phyloP scores from a whole-genome alignment of 768 basidiomycete species.

The Crassisporium funariophilum region DNA sequence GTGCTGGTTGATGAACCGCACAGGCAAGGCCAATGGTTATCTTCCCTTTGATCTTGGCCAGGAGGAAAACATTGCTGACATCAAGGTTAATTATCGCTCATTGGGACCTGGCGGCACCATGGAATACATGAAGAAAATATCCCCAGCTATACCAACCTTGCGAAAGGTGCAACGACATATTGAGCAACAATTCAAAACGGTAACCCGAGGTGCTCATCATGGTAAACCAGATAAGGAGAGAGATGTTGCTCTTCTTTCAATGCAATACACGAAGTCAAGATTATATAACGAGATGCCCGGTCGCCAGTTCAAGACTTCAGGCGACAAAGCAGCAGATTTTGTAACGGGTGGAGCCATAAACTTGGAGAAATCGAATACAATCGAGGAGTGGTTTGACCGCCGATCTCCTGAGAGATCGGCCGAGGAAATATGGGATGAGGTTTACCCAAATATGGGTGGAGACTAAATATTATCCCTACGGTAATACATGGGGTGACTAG shows the following conservation, averaged over 20 bases:
- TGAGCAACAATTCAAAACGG: constrained; percentile 28
- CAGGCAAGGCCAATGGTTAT: constrained; percentile 17
- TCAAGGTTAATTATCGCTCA: constrained; percentile 36
- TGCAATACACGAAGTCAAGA: background rate
- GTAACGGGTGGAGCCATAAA: background rate
- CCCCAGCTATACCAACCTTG: constrained; percentile 33
- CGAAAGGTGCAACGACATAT: constrained; percentile 22
- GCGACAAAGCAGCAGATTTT: background rate
- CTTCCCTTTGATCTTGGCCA: constrained; percentile 34
- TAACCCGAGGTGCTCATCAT: constrained; percentile 27
- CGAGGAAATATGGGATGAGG: background rate
- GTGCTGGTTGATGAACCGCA: constrained; percentile 34
- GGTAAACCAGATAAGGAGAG: background rate
- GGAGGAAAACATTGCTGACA: constrained; percentile 38
- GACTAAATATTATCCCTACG: no score
- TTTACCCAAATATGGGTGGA: no score
- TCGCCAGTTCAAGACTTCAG: background rate
- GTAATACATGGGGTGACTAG: no score
- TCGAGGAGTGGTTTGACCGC: background rate
- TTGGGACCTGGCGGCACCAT: constrained; percentile 32
- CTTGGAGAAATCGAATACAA: background rate
- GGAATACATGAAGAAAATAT: constrained; percentile 33
- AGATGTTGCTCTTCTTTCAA: background rate
- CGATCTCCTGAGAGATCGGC: background rate
- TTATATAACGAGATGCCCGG: background rate